These are phyloP conservation scores for Pseudozyma sp. DNA, from an alignment of 1,284 basidiomycete genomes.

Conservation along the genomic window DNA sequence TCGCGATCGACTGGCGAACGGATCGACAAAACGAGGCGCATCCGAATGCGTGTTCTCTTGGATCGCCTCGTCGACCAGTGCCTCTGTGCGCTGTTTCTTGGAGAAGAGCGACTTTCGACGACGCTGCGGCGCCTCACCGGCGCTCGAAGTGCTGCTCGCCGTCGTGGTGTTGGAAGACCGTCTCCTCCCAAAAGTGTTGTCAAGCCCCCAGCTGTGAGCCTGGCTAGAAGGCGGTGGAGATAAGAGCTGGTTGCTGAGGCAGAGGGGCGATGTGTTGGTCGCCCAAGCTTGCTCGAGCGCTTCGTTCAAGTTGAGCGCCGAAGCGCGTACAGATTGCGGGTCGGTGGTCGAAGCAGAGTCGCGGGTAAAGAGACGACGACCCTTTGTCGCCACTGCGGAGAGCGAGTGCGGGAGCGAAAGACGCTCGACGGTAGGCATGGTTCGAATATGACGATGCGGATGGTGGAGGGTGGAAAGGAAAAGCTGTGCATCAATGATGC, in stretches of 20 bases:
- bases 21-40: conserved; percentile 20
- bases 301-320: conserved; percentile 30
- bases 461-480: neutral
- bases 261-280: conserved; percentile 17
- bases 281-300: conserved; percentile 28
- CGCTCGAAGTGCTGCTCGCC: conserved; percentile 17
- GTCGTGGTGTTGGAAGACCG: conserved; percentile 36
- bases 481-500: neutral
- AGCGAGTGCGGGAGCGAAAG: conserved; percentile 28
- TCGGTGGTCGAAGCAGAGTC: conserved; percentile 3
- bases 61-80: neutral
- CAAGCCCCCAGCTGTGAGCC: neutral
- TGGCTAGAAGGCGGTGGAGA: conserved; percentile 14
- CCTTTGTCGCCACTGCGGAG: conserved; percentile 27
- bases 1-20: conserved; percentile 9
- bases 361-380: conserved; percentile 36
- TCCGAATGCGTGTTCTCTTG: neutral
- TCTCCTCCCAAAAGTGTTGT: conserved; percentile 18
- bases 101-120: conserved; percentile 34
- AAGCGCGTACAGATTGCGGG: conserved; percentile 3
- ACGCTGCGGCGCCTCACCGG: conserved; percentile 17
- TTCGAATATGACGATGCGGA: neutral
- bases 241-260: conserved; percentile 28
- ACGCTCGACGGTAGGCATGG: conserved; percentile 35
- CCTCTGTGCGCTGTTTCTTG: conserved; percentile 22